phyloP scores from a whole-genome alignment of 257 asterid genomes.

The Haberlea rhodopensis region DNA sequence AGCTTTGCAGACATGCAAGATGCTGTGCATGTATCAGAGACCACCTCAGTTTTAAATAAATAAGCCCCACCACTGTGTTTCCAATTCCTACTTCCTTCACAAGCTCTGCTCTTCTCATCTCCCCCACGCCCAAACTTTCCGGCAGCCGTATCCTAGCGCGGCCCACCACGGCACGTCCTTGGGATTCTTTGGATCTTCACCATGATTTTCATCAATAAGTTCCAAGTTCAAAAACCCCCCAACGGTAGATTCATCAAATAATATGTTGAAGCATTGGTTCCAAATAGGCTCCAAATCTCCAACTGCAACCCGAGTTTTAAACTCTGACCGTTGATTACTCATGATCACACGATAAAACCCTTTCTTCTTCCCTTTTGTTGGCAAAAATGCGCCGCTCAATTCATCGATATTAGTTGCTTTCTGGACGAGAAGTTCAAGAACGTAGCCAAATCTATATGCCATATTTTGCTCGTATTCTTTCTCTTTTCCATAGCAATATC shows the following conservation, averaged over 20 bases:
- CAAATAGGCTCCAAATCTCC: not conserved
- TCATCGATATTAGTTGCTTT: not conserved
- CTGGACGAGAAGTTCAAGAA: not conserved
- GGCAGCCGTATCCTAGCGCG: not conserved
- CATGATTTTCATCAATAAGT: not conserved
- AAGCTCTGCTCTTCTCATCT: not conserved
- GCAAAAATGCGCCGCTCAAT: not conserved
- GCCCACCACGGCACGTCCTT: not conserved
- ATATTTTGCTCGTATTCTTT: not conserved
- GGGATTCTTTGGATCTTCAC: not conserved
- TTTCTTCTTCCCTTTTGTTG: not conserved
- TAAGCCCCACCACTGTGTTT: not conserved
- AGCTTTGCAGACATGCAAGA: not conserved
- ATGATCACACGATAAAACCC: not conserved
- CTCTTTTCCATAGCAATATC: not conserved
- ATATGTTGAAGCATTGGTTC: not conserved
- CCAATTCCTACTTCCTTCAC: not conserved
- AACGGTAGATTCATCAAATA: not conserved
- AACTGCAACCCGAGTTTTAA: not conserved
- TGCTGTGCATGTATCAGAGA: not conserved
- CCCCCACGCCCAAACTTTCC: not conserved
- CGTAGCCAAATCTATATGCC: not conserved
- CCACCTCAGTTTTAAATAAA: not conserved
- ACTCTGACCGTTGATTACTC: not conserved
- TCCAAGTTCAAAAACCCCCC: not conserved